These are phyloP conservation scores for Orbilia brochopaga DNA, from an alignment of 2,329 filamentous ascomycete species.

Conservation along the genomic window DNA sequence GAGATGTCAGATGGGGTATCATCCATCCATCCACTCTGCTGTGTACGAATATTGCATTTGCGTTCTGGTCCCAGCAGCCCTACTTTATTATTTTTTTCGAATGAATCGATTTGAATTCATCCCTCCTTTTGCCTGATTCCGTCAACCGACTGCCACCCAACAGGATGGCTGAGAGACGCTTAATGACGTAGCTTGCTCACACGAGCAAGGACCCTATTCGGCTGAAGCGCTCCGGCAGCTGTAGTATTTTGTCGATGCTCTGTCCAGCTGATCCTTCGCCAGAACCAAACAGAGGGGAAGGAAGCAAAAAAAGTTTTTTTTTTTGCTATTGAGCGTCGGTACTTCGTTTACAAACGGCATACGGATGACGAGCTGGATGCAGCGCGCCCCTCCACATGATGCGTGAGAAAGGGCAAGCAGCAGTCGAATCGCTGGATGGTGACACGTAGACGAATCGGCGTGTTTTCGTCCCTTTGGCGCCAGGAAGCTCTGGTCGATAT, in stretches of 20 bases:
- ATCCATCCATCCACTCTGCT: not conserved
- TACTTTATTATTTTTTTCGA: too few species aligned
- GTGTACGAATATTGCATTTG: not conserved
- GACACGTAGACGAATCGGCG: slow-evolving; percentile 22
- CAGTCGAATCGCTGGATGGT: slow-evolving; percentile 15
- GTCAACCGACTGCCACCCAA: slow-evolving; percentile 13
- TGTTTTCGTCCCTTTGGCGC: slow-evolving; percentile 1
- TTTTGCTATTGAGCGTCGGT: not conserved
- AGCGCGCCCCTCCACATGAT: slow-evolving; percentile 32
- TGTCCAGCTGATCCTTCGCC: slow-evolving; percentile 36
- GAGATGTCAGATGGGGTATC: slow-evolving; percentile 43
- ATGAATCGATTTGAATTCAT: too few species aligned
- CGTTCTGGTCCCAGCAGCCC: too few species aligned
- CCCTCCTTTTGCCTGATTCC: not conserved
- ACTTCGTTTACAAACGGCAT: slow-evolving; percentile 16
- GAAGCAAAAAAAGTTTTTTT: slow-evolving; percentile 7
- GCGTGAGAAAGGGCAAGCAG: slow-evolving; percentile 6
- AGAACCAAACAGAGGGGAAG: not conserved
- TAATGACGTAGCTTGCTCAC: slow-evolving; percentile 43
- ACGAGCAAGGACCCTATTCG: slow-evolving; percentile 45
- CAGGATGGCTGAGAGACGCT: not conserved
- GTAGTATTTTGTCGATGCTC: slow-evolving; percentile 20
- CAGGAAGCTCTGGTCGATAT: not conserved
- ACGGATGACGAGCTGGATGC: not conserved
- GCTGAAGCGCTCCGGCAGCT: slow-evolving; percentile 24